Evolutionary conservation across 2,329 filamentous ascomycete species (phyloP), one percentile per base, ranked within the genome.

Genomic region (Fusarium verticillioides): DNA sequence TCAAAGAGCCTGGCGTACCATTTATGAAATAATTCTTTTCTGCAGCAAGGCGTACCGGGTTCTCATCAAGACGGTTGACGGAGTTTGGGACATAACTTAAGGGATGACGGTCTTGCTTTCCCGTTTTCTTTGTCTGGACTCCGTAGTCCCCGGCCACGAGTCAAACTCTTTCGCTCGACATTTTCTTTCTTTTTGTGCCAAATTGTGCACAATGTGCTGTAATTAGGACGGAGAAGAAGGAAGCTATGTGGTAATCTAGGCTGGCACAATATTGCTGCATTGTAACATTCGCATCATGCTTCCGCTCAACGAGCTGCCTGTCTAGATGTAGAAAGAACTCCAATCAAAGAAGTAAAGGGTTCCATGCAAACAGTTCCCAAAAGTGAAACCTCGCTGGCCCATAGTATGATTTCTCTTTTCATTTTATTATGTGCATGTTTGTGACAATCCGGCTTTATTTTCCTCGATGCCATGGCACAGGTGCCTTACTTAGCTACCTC

Each of bases 41-140:
- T 69, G 62, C 66, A 76, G 76, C 76, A 78, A 66, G 77, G 77
- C 77, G 77, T 77, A 77, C 61, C 69, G 67, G 76, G 72, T 66
- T 63, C 58, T 64, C 66, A 72, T 56, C 67, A 67, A 69, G 61
- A 63, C 63, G 72, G 44, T 72, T 49, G 60, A 56, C 61, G 76
- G 74, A 76, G 76, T 78, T 78, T 76, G 52, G 63, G 71, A 62
- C 62, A 74, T 66, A 57, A 54, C 57, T 61, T 39, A 49, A 56
- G 63, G 64, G 66, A 72, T 66, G 62, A 60, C 59, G 66, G 56
- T 49, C 65, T 72, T 69, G 53, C 66, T 69, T 60, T 66, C 54
- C 57, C 43, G 34, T 47, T 77, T 72, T 73, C 61, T 74, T 66
- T 72, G 46, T 60, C 46, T 62, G 64, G 67, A 59, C 64, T 60